Evolutionary conservation across 2,329 filamentous ascomycete genomes (phyloP), one percentile per base, ranked within the genome.

Genomic region (Lecanosticta acicola): DNA sequence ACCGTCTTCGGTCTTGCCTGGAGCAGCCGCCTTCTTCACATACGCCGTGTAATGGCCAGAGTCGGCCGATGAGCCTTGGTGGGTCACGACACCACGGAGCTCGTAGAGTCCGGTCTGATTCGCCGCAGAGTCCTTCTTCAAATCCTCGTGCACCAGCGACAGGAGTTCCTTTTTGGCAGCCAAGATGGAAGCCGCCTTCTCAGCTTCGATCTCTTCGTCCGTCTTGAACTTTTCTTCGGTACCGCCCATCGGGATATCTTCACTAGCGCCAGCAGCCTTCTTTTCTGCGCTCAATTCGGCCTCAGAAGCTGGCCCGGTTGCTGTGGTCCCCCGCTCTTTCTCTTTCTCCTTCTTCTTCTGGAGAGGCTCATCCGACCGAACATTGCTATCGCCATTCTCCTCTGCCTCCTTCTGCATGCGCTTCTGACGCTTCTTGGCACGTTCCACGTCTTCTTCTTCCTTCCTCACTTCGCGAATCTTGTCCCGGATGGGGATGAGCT

Each of bases 41-140:
- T 95, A 98, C 0, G 90, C 84, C 3, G 94, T 98, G 74, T 98
- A 98, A 70, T 98, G 93, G 5, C 93, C 93, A 60, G 91, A 96
- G 69, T 98, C 93, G 16, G 93, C 93, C 64, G 89, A 94, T 48
- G 90, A 87, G 51, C 93, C 93, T 69, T 98, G 93, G 68, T 98
- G 93, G 21, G 94, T 95, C 49, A 98, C 87, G 3, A 98, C 85
- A 39, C 87, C 93, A 19, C 91, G 82, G 36, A 98, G 80, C 71
- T 98, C 91, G 68, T 97, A 98, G 26, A 98, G 76, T 33, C 93
- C 93, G 2, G 90, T 95, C 67, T 91, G 88, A 70, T 97, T 97
- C 43, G 87, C 83, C 16, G 87, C 85, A 13, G 85, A 81, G 61
- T 97, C 90, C 29, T 81, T 76, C 39, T 79, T 77, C 39, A 95